Evolutionary conservation across 352 stramenopile genomes (phyloP), one percentile per base, ranked within the genome.

Genomic region (Pythium apleroticum): DNA sequence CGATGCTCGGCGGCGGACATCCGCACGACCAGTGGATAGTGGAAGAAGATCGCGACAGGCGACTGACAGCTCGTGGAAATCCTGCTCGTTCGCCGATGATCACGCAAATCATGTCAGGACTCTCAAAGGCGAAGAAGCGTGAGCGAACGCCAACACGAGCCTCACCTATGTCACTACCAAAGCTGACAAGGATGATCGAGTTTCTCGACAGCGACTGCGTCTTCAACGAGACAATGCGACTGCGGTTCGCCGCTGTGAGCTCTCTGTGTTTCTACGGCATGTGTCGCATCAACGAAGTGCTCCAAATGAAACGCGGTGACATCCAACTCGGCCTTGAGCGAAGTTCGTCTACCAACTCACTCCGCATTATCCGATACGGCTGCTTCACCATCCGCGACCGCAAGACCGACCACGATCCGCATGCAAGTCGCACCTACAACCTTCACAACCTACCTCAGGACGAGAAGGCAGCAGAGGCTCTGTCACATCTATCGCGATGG

Each of bases 351-450:
- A n/a, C n/a, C n/a, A n/a, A n/a, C n/a, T n/a, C n/a, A n/a, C n/a
- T n/a, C n/a, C n/a, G 30, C 30, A 33, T 33, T 9, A 33, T 33
- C 30, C 5, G 30, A 0, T 63, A 68, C 48, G 62, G 30, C 5
- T 68, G 62, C 55, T 68, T 63, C 45, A 68, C 62, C 4, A 43
- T 56, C 9, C 45, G 54, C 0, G 46, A 68, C 25, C 14, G 62
- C 0, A 69, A 69, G 22, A 64, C 48, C 0, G 63, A 64, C 24
- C 46, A 68, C 28, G 53, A 68, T 14, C 62, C 52, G 0, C 20
- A 11, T 19, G 46, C 46, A 0, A 68, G 55, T n/a, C 54, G 37
- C 6, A 70, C 31, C 8, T 65, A 65, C 43, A 41, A 54, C 22
- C 41, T 65, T 0, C 50, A 65, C 28, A 2, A 48, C 4, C 22